These are phyloP conservation scores for Orbilia oligospora DNA, from an alignment of 2,329 filamentous ascomycete species.

Conservation along the genomic window DNA sequence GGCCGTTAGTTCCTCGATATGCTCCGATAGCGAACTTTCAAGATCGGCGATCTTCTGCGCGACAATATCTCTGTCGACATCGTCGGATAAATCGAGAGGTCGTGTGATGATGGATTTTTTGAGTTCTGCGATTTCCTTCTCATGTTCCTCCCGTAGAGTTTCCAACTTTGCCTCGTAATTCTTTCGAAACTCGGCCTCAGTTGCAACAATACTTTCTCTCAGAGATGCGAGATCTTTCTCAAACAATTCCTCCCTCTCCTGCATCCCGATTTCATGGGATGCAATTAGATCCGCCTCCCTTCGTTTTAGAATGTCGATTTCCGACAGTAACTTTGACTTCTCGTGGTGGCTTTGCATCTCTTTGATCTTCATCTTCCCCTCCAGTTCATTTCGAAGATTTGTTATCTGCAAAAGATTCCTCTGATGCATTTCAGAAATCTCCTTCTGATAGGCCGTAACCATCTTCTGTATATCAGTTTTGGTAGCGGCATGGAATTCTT, in stretches of 20 bases:
- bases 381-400: conserved; percentile 58
- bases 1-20: conserved; percentile 47
- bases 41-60: conserved; percentile 55
- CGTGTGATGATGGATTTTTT: conserved; percentile 55
- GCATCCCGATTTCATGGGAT: conserved; percentile 43
- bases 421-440: conserved; percentile 59
- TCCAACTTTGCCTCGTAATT: conserved; percentile 58
- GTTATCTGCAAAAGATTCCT: conserved; percentile 57
- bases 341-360: conserved; percentile 46
- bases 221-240: conserved; percentile 47
- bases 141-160: conserved; percentile 44
- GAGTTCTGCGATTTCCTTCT: conserved; percentile 49
- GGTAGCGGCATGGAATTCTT: conserved; percentile 60
- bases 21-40: conserved; percentile 48
- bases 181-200: conserved; percentile 54
- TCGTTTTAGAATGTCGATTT: conserved; percentile 44
- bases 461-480: conserved; percentile 58
- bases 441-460: conserved; percentile 55
- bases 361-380: conserved; percentile 40
- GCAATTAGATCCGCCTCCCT: conserved; percentile 43
- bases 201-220: conserved; percentile 52
- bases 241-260: conserved; percentile 49
- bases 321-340: conserved; percentile 26
- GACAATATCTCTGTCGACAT: conserved; percentile 55
- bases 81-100: conserved; percentile 48